Evolutionary conservation across 441 rosid genomes (phyloP).

Genomic region (Adansonia madagascariensis): DNA sequence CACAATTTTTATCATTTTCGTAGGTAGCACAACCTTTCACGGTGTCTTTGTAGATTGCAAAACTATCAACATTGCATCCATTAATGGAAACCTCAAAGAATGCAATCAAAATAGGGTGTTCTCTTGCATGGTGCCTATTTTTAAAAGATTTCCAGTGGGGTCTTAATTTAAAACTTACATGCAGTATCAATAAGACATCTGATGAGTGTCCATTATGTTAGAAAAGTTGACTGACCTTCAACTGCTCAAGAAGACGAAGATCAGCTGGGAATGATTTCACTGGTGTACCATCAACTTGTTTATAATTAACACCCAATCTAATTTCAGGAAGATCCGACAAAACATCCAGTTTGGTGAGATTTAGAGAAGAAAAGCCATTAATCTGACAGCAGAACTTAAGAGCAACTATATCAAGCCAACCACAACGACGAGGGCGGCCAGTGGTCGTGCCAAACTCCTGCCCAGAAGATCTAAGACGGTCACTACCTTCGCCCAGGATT

Average conservation of each 20-base stretch:
- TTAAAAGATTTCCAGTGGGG: background rate
- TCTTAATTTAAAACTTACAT: background rate
- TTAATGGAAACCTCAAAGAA: background rate
- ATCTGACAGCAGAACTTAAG: slow-evolving; percentile 79
- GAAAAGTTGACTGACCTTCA: slow-evolving; percentile 50
- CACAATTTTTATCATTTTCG: background rate
- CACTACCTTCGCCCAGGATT: slow-evolving; percentile 84
- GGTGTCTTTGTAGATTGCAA: background rate
- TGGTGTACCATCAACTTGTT: slow-evolving; percentile 68
- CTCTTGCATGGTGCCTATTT: background rate
- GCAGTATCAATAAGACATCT: background rate
- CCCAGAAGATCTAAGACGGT: slow-evolving; percentile 80
- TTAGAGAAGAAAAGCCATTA: slow-evolving; percentile 88
- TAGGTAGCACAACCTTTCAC: background rate
- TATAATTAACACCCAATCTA: slow-evolving; percentile 79
- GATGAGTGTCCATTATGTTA: background rate
- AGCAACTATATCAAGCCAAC: slow-evolving; percentile 98
- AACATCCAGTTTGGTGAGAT: slow-evolving; percentile 93
- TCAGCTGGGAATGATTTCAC: slow-evolving; percentile 84
- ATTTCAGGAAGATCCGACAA: slow-evolving; percentile 83
- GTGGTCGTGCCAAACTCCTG: slow-evolving; percentile 97
- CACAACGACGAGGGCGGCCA: slow-evolving; percentile 98
- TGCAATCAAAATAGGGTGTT: background rate
- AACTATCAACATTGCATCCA: background rate
- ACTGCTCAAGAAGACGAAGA: slow-evolving; percentile 78